Evolutionary conservation across 2,329 filamentous ascomycete species (phyloP), one percentile per base, ranked within the genome.

Genomic region (Colletotrichum sp.): DNA sequence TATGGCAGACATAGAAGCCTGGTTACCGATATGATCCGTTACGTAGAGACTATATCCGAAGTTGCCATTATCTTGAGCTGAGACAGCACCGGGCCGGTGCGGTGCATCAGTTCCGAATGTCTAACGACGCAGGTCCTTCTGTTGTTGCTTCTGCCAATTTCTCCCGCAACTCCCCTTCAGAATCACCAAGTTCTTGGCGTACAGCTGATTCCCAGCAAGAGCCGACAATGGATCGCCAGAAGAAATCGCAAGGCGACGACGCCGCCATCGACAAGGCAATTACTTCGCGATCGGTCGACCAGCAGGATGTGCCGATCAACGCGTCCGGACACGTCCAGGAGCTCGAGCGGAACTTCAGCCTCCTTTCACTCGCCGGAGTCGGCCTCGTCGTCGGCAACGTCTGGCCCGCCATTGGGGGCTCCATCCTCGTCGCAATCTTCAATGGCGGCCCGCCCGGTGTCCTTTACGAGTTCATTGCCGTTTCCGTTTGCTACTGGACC

Each of bases 371-470:
- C 6, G 85, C 84, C 5, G 84, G 85, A 55, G 80, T 87, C 24
- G 86, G 85, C 3, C 83, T 87, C 16, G 83, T 85, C 16, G 84
- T 86, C 24, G 86, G 86, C 8, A 88, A 87, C 57, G 83, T 85
- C 28, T 88, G 87, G 87, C 83, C 85, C 1, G 85, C 85, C 6
- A 85, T 87, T 12, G 87, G 86, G 21, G 86, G 86, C 28, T 85
- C 85, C 12, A 86, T 85, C 68, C 85, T 88, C 16, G 84, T 89
- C 59, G 89, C 90, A 26, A 87, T 92, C 76, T 88, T 86, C 80
- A 93, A 93, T 82, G 92, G 92, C 77, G 92, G 92, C 0, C 89
- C 91, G 1, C 89, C 92, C 0, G 91, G 91, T 16, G 89, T 92
- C 1, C 83, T 93, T 3, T 93, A 92, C 82, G 92, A 93, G 83